Evolutionary conservation across 345 rosid species (phyloP).

Genomic region (Trapa incisa): DNA sequence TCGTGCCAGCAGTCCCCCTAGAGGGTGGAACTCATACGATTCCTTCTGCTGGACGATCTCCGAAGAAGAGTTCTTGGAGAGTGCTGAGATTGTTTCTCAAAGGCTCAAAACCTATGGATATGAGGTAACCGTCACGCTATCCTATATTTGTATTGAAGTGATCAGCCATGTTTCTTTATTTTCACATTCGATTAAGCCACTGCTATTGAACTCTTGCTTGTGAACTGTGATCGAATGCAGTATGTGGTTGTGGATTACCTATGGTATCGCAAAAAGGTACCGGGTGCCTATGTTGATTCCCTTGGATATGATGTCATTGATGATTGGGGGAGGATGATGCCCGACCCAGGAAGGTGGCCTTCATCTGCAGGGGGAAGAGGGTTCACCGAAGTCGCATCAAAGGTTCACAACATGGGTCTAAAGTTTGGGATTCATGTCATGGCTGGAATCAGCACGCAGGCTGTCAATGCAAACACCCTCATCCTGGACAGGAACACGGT

Average conservation of each 20-base stretch:
- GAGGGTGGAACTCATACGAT: constrained; percentile 97
- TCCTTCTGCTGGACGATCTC: constrained; percentile 84
- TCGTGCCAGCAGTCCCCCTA: constrained; percentile 62
- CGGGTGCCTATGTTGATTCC: constrained; percentile 61
- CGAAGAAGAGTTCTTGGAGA: constrained; percentile 72
- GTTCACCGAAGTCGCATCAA: constrained; percentile 59
- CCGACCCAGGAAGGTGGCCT: constrained; percentile 87
- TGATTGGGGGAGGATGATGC: constrained; percentile 83
- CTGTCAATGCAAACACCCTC: constrained; percentile 64
- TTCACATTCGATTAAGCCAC: not conserved
- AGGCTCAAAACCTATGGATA: constrained; percentile 61
- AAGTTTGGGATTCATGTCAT: constrained; percentile 93
- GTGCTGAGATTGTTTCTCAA: constrained; percentile 46
- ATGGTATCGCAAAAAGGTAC: constrained; percentile 76
- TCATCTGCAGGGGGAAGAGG: constrained; percentile 73
- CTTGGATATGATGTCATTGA: constrained; percentile 87
- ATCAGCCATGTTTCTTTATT: not conserved
- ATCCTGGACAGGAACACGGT: constrained; percentile 55
- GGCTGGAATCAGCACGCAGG: constrained; percentile 91
- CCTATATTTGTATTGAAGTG: not conserved
- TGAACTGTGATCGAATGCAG: constrained; percentile 20
- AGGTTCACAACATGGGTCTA: constrained; percentile 74
- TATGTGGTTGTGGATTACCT: constrained; percentile 94
- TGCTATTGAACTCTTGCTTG: not conserved
- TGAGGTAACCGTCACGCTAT: constrained; percentile 29